Evolutionary conservation across 1,284 basidiomycete species (phyloP).

Genomic region (Ustilago lituana): DNA sequence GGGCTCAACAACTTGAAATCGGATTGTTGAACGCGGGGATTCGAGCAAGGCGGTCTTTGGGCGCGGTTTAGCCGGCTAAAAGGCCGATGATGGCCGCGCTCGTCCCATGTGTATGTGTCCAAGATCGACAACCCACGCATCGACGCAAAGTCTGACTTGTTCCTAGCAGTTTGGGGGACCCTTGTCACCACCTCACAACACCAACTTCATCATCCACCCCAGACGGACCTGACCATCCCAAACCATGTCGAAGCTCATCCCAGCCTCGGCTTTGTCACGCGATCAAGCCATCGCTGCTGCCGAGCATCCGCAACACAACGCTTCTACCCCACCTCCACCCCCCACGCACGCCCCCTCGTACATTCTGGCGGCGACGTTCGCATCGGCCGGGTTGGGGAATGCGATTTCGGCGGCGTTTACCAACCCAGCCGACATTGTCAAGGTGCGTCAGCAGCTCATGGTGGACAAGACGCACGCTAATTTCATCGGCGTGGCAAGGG

Average conservation of each 20-base stretch:
- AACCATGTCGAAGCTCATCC: slow-evolving; percentile 11
- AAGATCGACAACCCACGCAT: too few relatives aligned
- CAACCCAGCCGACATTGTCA: slow-evolving; percentile 57
- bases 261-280: slow-evolving; percentile 18
- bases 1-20: too few relatives aligned
- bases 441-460: slow-evolving; percentile 57
- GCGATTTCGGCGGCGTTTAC: slow-evolving; percentile 51
- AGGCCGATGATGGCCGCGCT: slow-evolving; percentile 11
- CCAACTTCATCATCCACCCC: too few relatives aligned
- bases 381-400: slow-evolving; percentile 51
- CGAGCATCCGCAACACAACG: slow-evolving; percentile 38
- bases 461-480: slow-evolving; percentile 31
- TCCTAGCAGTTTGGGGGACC: too few relatives aligned
- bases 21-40: too few relatives aligned
- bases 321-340: slow-evolving; percentile 1
- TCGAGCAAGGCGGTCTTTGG: too few relatives aligned
- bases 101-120: too few relatives aligned
- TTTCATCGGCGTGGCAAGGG: slow-evolving; percentile 34
- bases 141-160: too few relatives aligned
- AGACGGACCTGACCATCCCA: too few relatives aligned
- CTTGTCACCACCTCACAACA: too few relatives aligned
- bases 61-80: slow-evolving; percentile 26
- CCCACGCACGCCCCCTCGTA: slow-evolving; percentile 16
- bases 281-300: slow-evolving; percentile 36
- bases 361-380: slow-evolving; percentile 44